Evolutionary conservation across 495 filamentous ascomycete species (phyloP).

Genomic region (Letharia lupina): DNA sequence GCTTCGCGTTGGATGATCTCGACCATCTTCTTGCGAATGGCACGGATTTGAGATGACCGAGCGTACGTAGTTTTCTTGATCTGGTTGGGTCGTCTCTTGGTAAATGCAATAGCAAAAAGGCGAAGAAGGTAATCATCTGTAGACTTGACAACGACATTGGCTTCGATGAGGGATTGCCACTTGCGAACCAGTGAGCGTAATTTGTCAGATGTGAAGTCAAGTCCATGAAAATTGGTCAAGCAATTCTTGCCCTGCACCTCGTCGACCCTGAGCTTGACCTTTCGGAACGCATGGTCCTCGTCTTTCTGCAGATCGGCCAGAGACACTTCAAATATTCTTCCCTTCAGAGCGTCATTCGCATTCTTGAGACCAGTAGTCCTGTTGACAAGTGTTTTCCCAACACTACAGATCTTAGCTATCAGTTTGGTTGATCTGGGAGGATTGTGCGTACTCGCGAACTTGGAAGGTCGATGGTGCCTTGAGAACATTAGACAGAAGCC

Average conservation of each 20-base stretch:
- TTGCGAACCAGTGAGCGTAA: conserved; percentile 96
- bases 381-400: conserved; percentile 99
- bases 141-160: conserved; percentile 98
- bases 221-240: conserved; percentile 99
- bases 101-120: conserved; percentile 97
- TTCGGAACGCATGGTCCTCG: conserved; percentile 98
- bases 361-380: conserved; percentile 99
- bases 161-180: conserved; percentile 98
- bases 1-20: conserved; percentile 98
- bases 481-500: conserved; percentile 25
- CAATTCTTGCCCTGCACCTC: conserved; percentile 99
- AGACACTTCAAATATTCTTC: conserved; percentile 97
- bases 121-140: conserved; percentile 98
- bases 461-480: conserved; percentile 94
- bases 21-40: conserved; percentile 98
- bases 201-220: conserved; percentile 99
- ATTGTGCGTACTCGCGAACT: conserved; percentile 76
- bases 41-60: conserved; percentile 85
- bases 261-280: conserved; percentile 96
- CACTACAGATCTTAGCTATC: conserved; percentile 45
- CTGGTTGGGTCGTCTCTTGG: conserved; percentile 96
- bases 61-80: conserved; percentile 99
- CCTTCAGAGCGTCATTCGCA: conserved; percentile 97
- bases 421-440: conserved; percentile 13
- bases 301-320: conserved; percentile 98